phyloP scores from a whole-genome alignment of 2,329 filamentous ascomycete species.

The Alternaria postmessia region DNA sequence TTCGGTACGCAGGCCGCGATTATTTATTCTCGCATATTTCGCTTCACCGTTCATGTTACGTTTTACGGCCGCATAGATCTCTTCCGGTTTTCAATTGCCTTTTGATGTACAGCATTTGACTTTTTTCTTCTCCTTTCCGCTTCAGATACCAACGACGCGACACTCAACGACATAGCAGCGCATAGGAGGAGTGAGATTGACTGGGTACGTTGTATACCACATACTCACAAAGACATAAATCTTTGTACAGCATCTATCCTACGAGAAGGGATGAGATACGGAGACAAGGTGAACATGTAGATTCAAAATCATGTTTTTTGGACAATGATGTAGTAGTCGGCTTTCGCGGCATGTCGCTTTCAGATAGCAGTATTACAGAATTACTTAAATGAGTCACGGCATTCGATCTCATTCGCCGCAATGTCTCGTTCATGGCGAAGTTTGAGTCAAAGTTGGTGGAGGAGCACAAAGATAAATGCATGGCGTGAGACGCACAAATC shows the following conservation, averaged over 20 bases:
- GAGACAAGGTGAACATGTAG: background rate
- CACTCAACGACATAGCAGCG: slow-evolving; percentile 1
- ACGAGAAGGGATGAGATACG: background rate
- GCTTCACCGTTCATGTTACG: background rate
- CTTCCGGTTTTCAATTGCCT: background rate
- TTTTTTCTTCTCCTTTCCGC: background rate
- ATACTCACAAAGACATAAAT: background rate
- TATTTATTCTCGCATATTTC: background rate
- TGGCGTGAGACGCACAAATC: background rate
- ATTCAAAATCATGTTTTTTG: background rate
- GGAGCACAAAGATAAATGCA: background rate
- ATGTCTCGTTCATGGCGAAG: background rate
- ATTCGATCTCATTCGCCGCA: background rate
- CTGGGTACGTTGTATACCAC: background rate
- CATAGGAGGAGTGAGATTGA: background rate
- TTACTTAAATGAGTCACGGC: background rate
- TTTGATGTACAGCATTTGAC: slow-evolving; percentile 7
- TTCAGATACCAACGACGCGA: slow-evolving; percentile 2
- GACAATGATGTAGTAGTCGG: background rate
- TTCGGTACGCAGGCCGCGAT: background rate
- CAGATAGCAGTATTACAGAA: background rate
- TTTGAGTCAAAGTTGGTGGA: background rate
- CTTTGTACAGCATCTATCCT: background rate
- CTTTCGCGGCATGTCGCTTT: background rate
- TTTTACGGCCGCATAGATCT: background rate